Base-by-base conservation (phyloP, 2,329 filamentous ascomycete species). In the Stachybotrys chartarum region DNA sequence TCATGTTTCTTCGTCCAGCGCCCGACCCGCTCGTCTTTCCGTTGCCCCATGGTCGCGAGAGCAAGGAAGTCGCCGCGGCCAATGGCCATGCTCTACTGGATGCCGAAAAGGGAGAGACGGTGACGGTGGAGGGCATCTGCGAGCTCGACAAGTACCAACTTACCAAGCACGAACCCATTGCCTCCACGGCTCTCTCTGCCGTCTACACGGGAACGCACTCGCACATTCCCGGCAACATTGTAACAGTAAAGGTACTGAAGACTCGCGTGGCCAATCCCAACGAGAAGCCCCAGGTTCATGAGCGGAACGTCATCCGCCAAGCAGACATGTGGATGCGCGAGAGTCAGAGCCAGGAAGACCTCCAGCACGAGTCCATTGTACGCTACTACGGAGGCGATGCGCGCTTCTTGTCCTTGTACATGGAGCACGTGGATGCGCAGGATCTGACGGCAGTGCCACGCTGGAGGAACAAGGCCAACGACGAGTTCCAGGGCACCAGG, bases 201-300 rank as follows among this genome's bases (percentile, higher is more conserved):
- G 81, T 84, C 42, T 84, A 79, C 62, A 82, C 75, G 1, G 81
- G 77, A 18, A 71, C 77, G 42, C 76, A 83, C 63, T 82, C 80
- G 5, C 67, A 74, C 10, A 75, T 81, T 17, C 72, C 78, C 3
- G 77, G 80, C 54, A 75, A 77, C 18, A 75, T 82, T 54, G 79
- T 84, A 55, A 83, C 80, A 1, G 80, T 83, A 65, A 84, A 84
- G 62, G 80, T 84, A 1, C 77, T 84, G 59, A 83, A 83, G 68
- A 84, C 81, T 1, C 69, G 75, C 6, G 64, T 74, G 3, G 61
- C 72, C 35, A 72, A 70, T 47, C 59, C 71, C 3, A 68, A 72
- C 52, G 65, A 72, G 48, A 78, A 78, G 54, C 75, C 77, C 3
- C 73, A 76, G 48, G 75, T 80, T 18, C 73, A 74, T 53, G 80